These are phyloP conservation scores for Neospora caninum DNA, from an alignment of 169 alveolate genomes.

Conservation along the genomic window DNA sequence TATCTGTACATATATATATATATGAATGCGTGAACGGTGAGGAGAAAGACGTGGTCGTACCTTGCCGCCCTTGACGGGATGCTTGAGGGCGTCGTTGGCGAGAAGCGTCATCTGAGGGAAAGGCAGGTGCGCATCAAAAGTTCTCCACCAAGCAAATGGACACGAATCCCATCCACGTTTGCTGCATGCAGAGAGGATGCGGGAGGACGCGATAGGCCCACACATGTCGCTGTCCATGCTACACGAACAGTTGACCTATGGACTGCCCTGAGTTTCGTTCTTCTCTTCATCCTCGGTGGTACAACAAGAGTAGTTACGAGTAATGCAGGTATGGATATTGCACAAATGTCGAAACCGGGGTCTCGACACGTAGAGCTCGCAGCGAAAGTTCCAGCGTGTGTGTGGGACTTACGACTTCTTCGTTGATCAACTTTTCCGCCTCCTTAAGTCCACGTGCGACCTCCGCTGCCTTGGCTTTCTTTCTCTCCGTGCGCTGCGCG, in stretches of 20 bases:
- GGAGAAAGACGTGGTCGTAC: neutral
- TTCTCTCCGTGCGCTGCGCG: neutral
- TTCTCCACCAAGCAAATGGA: neutral
- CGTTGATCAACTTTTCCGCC: neutral
- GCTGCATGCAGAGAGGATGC: no score
- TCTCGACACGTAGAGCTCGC: no score
- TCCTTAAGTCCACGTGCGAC: neutral
- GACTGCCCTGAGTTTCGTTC: no score
- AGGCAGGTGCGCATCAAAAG: neutral
- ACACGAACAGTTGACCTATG: no score
- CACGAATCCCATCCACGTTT: neutral
- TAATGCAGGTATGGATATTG: neutral
- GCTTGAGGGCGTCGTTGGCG: slow-evolving; percentile 11
- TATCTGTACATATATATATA: no score
- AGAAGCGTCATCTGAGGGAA: slow-evolving; percentile 8
- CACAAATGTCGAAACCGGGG: no score
- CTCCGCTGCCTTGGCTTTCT: neutral
- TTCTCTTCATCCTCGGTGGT: no score
- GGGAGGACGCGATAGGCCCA: no score
- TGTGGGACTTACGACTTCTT: neutral
- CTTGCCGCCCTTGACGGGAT: neutral
- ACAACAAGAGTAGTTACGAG: neutral
- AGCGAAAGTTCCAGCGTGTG: no score
- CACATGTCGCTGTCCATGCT: no score
- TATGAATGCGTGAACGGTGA: no score